phyloP scores from a whole-genome alignment of 192 early-diverging fungal species.

The Backusella luteola region DNA sequence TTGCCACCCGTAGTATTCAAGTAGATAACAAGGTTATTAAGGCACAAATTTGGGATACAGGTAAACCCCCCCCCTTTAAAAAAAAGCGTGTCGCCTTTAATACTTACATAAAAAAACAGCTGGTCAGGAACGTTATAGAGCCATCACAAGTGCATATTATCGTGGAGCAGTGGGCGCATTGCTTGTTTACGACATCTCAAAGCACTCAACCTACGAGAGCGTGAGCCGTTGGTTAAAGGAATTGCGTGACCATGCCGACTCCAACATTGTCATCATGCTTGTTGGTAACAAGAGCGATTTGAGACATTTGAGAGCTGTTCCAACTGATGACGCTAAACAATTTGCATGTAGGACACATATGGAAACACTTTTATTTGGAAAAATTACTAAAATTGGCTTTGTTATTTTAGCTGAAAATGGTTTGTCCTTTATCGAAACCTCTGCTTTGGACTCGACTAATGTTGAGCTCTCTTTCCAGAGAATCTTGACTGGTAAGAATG shows the following conservation, averaged over 20 bases:
- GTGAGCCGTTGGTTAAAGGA: constrained; percentile 98
- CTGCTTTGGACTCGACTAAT: constrained; percentile 94
- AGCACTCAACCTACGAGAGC: constrained; percentile 93
- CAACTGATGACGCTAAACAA: constrained; percentile 95
- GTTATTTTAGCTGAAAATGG: constrained; percentile 70
- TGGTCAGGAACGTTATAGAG: constrained; percentile 77
- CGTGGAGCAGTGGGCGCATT: constrained; percentile 95
- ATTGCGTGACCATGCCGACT: constrained; percentile 92
- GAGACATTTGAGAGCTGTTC: constrained; percentile 91
- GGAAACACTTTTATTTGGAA: background rate
- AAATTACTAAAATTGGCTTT: background rate
- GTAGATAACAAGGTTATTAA: constrained; percentile 98
- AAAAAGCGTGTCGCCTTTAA: no score
- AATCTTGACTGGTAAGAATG: constrained; percentile 80
- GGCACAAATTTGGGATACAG: constrained; percentile 99
- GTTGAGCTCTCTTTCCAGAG: constrained; percentile 96
- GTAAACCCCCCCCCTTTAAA: constrained; percentile 32
- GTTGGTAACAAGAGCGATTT: constrained; percentile 99
- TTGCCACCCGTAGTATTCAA: constrained; percentile 93
- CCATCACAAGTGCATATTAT: constrained; percentile 87
- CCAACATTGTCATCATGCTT: constrained; percentile 98
- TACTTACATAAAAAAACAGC: constrained; percentile 25
- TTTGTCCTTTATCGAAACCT: constrained; percentile 97
- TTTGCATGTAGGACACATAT: constrained; percentile 77
- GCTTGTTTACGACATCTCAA: constrained; percentile 96